phyloP scores from a whole-genome alignment of 1,139 yeast species.

The Saccharomyces hybrid region DNA sequence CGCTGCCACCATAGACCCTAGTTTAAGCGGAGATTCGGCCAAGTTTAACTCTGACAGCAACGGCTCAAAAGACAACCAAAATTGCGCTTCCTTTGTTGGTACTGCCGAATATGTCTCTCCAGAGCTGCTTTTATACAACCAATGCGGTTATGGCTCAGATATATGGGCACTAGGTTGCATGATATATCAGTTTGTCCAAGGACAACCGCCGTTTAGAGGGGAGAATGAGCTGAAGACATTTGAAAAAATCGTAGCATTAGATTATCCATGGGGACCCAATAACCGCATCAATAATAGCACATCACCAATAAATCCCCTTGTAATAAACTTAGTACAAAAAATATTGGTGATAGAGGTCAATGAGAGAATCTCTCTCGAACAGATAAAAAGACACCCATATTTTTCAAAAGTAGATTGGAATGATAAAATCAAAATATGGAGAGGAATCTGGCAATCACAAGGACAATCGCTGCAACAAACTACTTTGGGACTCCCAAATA shows the following conservation, averaged over 20 bases:
- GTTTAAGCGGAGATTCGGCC: slow-evolving; percentile 24
- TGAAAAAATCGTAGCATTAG: slow-evolving; percentile 55
- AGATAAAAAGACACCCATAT: slow-evolving; percentile 68
- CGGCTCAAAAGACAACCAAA: slow-evolving; percentile 5
- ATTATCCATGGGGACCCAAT: slow-evolving; percentile 48
- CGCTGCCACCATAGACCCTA: slow-evolving; percentile 46
- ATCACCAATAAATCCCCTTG: slow-evolving; percentile 35
- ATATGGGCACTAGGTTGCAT: slow-evolving; percentile 82
- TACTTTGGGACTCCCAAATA: neutral
- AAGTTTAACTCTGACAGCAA: slow-evolving; percentile 6
- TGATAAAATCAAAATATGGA: slow-evolving; percentile 62
- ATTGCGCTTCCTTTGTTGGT: slow-evolving; percentile 60
- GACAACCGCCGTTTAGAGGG: slow-evolving; percentile 75
- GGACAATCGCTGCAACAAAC: neutral
- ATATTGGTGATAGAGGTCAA: slow-evolving; percentile 56
- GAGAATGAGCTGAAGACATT: slow-evolving; percentile 68
- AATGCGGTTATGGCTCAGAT: slow-evolving; percentile 69
- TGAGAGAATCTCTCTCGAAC: slow-evolving; percentile 53
- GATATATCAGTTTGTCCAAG: slow-evolving; percentile 65
- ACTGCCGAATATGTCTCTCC: slow-evolving; percentile 84
- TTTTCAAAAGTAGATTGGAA: slow-evolving; percentile 61
- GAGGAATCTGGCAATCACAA: slow-evolving; percentile 28
- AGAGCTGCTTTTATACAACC: slow-evolving; percentile 57
- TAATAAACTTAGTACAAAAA: slow-evolving; percentile 46
- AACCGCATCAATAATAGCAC: neutral